Evolutionary conservation across 1,284 basidiomycete genomes (phyloP).

Genomic region (Mycosarcoma maydis): DNA sequence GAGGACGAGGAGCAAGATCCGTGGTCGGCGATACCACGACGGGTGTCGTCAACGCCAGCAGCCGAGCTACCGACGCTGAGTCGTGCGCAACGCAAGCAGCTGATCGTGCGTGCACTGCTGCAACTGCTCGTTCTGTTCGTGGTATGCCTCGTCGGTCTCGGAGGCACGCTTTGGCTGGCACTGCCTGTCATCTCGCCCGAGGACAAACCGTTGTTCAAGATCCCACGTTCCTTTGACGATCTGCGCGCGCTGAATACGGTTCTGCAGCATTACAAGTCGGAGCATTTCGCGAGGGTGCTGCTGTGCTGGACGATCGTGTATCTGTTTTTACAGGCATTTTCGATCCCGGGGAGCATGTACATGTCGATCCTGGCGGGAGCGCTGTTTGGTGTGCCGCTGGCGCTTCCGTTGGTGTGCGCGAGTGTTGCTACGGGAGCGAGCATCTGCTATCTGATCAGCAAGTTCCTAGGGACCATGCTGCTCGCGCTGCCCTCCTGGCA

Average conservation of each 20-base stretch:
- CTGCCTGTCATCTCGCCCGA: constrained; percentile 48
- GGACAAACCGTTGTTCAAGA: constrained; percentile 57
- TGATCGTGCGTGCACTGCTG: constrained; percentile 39
- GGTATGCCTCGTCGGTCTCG: constrained; percentile 45
- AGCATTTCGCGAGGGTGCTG: constrained; percentile 66
- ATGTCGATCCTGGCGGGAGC: constrained; percentile 95
- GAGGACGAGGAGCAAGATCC: constrained; percentile 26
- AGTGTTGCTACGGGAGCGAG: constrained; percentile 91
- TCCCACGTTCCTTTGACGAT: constrained; percentile 68
- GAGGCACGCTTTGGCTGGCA: constrained; percentile 49
- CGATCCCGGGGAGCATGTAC: constrained; percentile 97
- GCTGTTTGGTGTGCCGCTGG: constrained; percentile 90
- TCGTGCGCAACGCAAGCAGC: constrained; percentile 21
- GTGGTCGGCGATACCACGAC: constrained; percentile 33
- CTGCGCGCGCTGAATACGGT: constrained; percentile 66
- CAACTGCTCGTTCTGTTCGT: constrained; percentile 51
- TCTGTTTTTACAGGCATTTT: constrained; percentile 94
- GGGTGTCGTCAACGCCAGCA: neutral
- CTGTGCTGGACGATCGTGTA: constrained; percentile 73
- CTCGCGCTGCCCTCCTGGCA: constrained; percentile 76
- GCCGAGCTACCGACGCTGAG: neutral
- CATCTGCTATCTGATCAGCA: constrained; percentile 90
- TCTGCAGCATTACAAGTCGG: constrained; percentile 67
- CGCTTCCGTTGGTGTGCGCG: constrained; percentile 87
- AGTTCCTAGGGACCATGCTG: constrained; percentile 75